These are phyloP conservation scores for Dictyostelium firmibasis DNA, from an alignment of 78 protist species.

Conservation along the genomic window DNA sequence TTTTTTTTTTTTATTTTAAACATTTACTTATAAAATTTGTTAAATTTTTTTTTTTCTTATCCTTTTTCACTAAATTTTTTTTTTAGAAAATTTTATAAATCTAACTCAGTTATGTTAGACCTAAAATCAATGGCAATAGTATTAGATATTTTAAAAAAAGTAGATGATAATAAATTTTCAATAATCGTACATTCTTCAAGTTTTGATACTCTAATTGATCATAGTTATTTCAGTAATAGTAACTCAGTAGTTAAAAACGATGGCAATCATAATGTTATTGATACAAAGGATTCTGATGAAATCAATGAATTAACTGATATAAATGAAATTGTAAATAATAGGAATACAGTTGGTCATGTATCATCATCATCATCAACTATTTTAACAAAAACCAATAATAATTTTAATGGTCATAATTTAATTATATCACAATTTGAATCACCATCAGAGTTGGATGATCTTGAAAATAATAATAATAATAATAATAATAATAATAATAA, in stretches of 20 bases:
- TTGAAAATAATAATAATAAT: background rate
- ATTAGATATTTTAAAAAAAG: conserved; percentile 7
- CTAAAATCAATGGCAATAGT: background rate
- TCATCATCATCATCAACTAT: background rate
- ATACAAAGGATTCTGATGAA: background rate
- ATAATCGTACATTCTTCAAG: background rate
- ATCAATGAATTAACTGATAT: background rate
- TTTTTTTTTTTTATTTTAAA: background rate
- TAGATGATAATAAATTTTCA: conserved; percentile 36
- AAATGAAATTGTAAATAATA: background rate
- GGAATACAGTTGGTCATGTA: background rate
- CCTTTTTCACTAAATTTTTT: too few species aligned
- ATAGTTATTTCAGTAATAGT: background rate
- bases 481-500: conserved; percentile 1
- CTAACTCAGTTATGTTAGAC: background rate
- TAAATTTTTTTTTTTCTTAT: background rate
- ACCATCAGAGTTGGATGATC: background rate
- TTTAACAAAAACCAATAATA: background rate
- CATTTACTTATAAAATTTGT: background rate
- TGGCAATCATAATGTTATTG: background rate
- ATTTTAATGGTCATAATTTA: background rate
- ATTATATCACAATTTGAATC: background rate
- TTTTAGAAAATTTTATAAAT: background rate
- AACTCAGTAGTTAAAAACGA: background rate
- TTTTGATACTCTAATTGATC: conserved; percentile 18